Conservation (phyloP, 768 basidiomycete species). For the Psilocybe cyanescens region DNA sequence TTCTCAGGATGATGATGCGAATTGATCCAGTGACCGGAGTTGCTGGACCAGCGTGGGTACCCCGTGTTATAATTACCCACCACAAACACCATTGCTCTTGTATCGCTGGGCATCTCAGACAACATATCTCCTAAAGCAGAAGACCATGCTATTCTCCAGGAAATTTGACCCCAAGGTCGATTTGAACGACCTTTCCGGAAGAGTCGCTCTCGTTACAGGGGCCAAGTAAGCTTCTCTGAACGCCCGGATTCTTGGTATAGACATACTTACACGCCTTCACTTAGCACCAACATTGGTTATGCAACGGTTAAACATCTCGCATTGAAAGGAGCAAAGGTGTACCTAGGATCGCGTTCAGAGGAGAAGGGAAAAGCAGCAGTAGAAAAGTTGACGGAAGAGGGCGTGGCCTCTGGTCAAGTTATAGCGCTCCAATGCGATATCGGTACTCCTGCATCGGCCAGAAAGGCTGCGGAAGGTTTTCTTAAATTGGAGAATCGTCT, state of each 20-base stretch:
- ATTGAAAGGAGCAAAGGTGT: constrained; percentile 29
- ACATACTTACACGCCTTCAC: background rate
- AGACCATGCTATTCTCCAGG: background rate
- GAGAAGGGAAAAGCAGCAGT: constrained; percentile 28
- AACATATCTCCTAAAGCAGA: too few relatives aligned
- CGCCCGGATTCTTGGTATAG: background rate
- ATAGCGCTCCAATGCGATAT: constrained; percentile 51
- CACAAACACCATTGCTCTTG: too few relatives aligned
- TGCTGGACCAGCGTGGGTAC: too few relatives aligned
- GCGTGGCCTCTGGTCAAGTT: constrained; percentile 37
- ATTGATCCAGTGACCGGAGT: too few relatives aligned
- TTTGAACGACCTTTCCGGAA: constrained; percentile 45
- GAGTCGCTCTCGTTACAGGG: constrained; percentile 57
- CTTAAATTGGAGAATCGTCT: constrained; percentile 42
- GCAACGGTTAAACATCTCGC: constrained; percentile 29
- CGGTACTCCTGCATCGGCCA: constrained; percentile 26
- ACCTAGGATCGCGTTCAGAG: constrained; percentile 26
- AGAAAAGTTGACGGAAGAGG: constrained; percentile 24
- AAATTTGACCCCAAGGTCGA: constrained; percentile 37
- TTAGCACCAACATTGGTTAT: constrained; percentile 41
- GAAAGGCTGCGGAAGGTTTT: constrained; percentile 44
- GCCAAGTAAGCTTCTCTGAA: constrained; percentile 42
- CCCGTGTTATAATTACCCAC: too few relatives aligned
- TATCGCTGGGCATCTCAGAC: too few relatives aligned
- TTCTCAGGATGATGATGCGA: too few relatives aligned